Evolutionary conservation across 305 asterid species (phyloP).

Genomic region (Fraxinus ornus): DNA sequence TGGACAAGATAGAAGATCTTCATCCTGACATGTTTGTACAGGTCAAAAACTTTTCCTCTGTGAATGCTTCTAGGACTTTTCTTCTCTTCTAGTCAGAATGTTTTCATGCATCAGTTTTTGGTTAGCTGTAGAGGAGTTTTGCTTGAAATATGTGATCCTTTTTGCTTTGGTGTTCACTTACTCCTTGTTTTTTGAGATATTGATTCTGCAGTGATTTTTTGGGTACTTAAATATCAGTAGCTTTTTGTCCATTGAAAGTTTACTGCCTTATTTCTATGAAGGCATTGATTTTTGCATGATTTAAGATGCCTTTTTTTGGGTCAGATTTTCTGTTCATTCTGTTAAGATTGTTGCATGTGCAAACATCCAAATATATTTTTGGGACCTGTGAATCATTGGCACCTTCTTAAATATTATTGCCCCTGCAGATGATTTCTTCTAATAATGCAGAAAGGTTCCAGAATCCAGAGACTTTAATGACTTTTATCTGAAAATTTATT

Average conservation of each 20-base stretch:
- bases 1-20: conserved; percentile 65
- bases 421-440: neutral
- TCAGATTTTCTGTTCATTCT: neutral
- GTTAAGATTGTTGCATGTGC: neutral
- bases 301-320: neutral
- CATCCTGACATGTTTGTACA: conserved; percentile 70
- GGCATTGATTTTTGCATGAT: neutral
- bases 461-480: neutral
- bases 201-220: neutral
- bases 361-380: neutral
- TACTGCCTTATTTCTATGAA: neutral
- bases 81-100: neutral
- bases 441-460: neutral
- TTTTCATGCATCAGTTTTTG: neutral
- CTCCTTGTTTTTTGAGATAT: neutral
- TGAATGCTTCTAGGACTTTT: neutral
- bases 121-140: neutral
- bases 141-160: neutral
- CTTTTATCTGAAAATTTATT: neutral
- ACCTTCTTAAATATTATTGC: neutral
- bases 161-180: neutral
- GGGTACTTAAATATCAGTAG: neutral
- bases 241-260: neutral
- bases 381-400: neutral
- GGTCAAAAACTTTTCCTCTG: conserved; percentile 32